A percentile compares a stretch with the other conserved stretches of the same genome.
Conservation (phyloP, 768 basidiomycete species). For the Agaricus sinodeliciosus region DNA sequence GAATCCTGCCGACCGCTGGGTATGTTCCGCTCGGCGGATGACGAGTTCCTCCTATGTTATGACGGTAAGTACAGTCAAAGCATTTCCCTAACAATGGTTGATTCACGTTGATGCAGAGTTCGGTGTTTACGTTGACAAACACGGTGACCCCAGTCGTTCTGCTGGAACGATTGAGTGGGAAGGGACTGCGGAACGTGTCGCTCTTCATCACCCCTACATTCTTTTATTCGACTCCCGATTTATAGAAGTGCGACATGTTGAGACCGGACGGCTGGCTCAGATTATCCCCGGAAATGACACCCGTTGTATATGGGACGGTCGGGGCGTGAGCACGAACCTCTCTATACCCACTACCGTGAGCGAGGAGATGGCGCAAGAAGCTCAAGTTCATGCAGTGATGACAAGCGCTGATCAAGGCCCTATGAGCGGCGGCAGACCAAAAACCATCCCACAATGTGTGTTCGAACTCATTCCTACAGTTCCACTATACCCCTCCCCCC, state of each 20-base stretch:
- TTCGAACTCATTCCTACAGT: constrained; percentile 77
- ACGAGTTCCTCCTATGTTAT: constrained; percentile 92
- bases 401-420: constrained; percentile 45
- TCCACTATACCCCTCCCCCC: constrained; percentile 48
- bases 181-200: constrained; percentile 83
- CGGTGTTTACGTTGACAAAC: constrained; percentile 90
- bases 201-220: constrained; percentile 86
- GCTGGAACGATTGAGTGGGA: constrained; percentile 91
- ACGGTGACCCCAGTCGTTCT: constrained; percentile 79
- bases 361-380: constrained; percentile 61
- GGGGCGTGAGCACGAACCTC: constrained; percentile 48
- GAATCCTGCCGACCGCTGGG: constrained; percentile 84
- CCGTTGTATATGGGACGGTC: constrained; percentile 89
- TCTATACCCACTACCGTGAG: constrained; percentile 60
- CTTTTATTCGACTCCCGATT: constrained; percentile 88
- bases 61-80: constrained; percentile 52
- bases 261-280: constrained; percentile 76
- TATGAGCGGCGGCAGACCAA: constrained; percentile 30
- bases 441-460: constrained; percentile 63
- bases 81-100: background rate
- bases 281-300: constrained; percentile 83
- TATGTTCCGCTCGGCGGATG: constrained; percentile 89
- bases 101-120: constrained; percentile 51
- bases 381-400: constrained; percentile 86
- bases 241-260: constrained; percentile 86